Base-by-base conservation (phyloP, 129 eudicot species). In the Pittosporum tobira region DNA sequence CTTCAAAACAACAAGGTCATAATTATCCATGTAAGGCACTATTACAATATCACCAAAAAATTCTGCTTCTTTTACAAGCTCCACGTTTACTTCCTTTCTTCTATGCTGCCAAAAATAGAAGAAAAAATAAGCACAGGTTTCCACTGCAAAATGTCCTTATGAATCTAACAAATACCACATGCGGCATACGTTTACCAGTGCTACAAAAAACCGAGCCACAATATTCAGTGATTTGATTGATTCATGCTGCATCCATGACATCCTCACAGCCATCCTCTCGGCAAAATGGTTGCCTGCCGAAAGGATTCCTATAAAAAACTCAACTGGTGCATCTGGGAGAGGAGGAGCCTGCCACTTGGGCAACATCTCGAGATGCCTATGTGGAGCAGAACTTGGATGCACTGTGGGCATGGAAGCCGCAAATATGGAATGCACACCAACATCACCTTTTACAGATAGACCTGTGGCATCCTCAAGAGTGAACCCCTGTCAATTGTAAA, bases 1-100 rank as follows among this genome's bases (percentile, higher is more conserved):
- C 72, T 80, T 80, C 63, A 76, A 49, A 56, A 76, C 79, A 60
- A 76, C 79, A 42, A 81, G 87, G 28, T 76, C 80, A 54, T 81
- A 81, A 65, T 76, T 73, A 30, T 81, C 87, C 71, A 72, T 9
- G 61, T 55, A 55, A 55, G 61, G 61, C 19, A 55, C 61, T 9
- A 55, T 10, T n/a, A 55, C 61, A 31, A 55, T 55, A 55, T 55
- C 61, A 55, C 61, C 45, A 11, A 55, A 55, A 30, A 16, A 55
- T 2, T 31, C 45, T 31, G 61, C 61, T 55, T 55, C 61, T 55
- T 55, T 19, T 38, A 18, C 31, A 30, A 55, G 45, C 10, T 3
- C 61, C 61, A 19, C 61, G 31, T 55, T 31, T 19, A 55, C 18
- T 28, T 55, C 61, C 27, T 55, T 31, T 13, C 24, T 55, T 30